Conservation (phyloP, 805 yeast species). For the Phaffomyces antillensis region DNA sequence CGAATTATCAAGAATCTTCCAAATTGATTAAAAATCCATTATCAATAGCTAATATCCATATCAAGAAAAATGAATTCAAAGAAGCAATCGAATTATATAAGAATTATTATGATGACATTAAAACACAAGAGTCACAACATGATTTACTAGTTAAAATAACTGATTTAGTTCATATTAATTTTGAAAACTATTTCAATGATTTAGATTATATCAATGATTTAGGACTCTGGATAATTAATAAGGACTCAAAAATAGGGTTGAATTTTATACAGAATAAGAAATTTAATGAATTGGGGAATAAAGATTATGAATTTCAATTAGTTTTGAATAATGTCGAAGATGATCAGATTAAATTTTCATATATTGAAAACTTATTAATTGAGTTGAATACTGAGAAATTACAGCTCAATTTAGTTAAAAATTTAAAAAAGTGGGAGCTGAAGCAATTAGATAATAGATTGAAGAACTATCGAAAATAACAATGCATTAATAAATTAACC, state of each 20-base stretch:
- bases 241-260: constrained; percentile 4
- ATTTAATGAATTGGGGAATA: not conserved
- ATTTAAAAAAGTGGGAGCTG: constrained; percentile 5
- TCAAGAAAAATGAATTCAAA: constrained; percentile 3
- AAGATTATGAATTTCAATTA: constrained; percentile 2
- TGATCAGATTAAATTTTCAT: constrained; percentile 3
- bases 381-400: constrained; percentile 6
- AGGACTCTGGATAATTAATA: constrained; percentile 6
- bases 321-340: constrained; percentile 7
- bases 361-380: constrained; percentile 5
- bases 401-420: constrained; percentile 2
- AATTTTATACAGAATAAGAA: constrained; percentile 6
- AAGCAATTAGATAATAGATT: constrained; percentile 1
- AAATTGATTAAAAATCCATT: constrained; percentile 2
- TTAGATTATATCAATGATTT: constrained; percentile 1
- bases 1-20: constrained; percentile 6
- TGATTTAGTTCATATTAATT: constrained; percentile 3
- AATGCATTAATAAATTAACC: not conserved
- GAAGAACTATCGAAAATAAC: not conserved
- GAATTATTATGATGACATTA: not conserved
- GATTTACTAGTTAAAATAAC: constrained; percentile 1
- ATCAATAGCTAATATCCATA: constrained; percentile 5
- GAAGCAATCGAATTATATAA: constrained; percentile 3
- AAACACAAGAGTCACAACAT: not conserved
- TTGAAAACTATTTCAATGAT: not conserved